Evolutionary conservation across 1,284 basidiomycete species (phyloP), one percentile per base, ranked within the genome.

Genomic region (Xanthoconium separans): DNA sequence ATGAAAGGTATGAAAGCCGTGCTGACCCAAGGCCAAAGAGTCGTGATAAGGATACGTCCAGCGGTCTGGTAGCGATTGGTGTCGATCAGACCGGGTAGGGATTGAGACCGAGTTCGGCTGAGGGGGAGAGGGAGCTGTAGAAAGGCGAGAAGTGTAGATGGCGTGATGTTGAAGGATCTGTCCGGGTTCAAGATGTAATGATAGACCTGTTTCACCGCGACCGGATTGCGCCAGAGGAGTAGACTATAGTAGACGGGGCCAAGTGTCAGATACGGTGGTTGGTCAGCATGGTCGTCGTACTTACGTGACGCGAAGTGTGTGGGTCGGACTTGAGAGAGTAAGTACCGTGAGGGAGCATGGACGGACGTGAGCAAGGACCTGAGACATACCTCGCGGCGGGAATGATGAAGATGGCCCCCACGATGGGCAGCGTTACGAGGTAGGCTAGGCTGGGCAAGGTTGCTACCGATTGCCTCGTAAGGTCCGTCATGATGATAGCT

Each of bases 401-500:
- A 24, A 47, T 34, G 51, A 11, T 42, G 45, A 12, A 11, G 10
- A 22, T 44, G 44, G 46, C n/a, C 47, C 46, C 51, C 37, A 41
- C 47, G 57, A 36, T 56, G 20, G 29, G 45, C n/a, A 27, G 53
- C 27, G 13, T 46, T 53, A 41, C 51, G 54, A 20, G 57, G 45
- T 6, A 45, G 47, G 47, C 50, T 48, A n/a, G 59, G 52, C 15
- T 57, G 51, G 4, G 39, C 51, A 20, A 58, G 44, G 54, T 50
- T 56, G 52, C n/a, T 53, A 20, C 50, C 54, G 46, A 77, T 75
- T 3, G 78, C 82, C 61, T 91, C 85, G 62, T 89, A 90, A 22
- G 85, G 87, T 0, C 87, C 82, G 43, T 73, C 74, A 59, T 89
- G 84, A 64, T 89, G 87, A 58, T 85, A 72, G 15, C 75, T 68